Evolutionary conservation across 805 yeast genomes (phyloP).

Genomic region (Nakazawaea sp.): DNA sequence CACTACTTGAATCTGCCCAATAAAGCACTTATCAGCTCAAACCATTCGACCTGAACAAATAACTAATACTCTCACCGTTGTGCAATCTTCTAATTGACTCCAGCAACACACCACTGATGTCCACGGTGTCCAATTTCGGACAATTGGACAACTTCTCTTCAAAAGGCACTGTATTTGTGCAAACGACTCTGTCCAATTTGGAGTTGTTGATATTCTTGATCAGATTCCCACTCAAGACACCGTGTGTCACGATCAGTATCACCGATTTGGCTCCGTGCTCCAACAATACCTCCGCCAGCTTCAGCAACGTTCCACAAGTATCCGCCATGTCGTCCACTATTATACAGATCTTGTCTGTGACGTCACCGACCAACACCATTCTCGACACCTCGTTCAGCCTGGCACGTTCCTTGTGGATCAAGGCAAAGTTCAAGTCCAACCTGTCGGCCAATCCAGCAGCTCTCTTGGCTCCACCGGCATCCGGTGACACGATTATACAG

Average conservation of each 20-base stretch:
- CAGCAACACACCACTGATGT: conserved; percentile 67
- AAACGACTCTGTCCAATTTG: conserved; percentile 60
- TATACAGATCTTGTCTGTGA: conserved; percentile 64
- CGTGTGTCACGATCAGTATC: conserved; percentile 79
- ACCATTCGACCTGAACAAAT: conserved; percentile 66
- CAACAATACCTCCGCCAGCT: conserved; percentile 71
- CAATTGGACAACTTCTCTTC: conserved; percentile 53
- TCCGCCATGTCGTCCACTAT: conserved; percentile 89
- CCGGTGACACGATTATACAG: conserved; percentile 71
- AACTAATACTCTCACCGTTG: conserved; percentile 81
- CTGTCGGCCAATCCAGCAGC: conserved; percentile 83
- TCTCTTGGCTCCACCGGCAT: conserved; percentile 88
- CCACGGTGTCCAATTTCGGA: conserved; percentile 61
- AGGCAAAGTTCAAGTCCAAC: conserved; percentile 72
- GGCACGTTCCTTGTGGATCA: conserved; percentile 80
- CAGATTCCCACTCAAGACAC: conserved; percentile 71
- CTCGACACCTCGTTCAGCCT: conserved; percentile 77
- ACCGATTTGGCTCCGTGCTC: conserved; percentile 66
- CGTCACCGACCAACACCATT: conserved; percentile 86
- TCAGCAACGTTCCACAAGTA: conserved; percentile 80
- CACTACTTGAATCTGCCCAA: conserved; percentile 31
- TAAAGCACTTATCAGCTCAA: too few species aligned
- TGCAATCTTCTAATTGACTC: conserved; percentile 82
- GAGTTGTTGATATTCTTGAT: conserved; percentile 64
- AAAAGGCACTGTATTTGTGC: conserved; percentile 78